Percentiles rank a stretch among this genome's conserved stretches.
These are phyloP conservation scores for Jacaranda copaia DNA, from an alignment of 257 asterid species.

Conservation along the genomic window DNA sequence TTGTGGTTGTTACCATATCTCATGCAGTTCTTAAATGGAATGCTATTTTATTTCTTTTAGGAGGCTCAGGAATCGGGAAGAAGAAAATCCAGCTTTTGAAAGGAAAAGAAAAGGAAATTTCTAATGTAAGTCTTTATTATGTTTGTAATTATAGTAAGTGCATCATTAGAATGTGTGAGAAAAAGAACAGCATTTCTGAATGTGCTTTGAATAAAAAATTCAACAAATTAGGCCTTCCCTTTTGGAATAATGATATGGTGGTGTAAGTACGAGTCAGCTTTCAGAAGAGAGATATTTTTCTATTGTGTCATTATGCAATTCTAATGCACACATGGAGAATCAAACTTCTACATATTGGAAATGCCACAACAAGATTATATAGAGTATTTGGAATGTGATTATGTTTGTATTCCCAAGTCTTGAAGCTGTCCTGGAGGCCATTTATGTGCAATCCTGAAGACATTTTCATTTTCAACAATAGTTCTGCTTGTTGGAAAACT, in stretches of 20 bases:
- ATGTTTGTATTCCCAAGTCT: too few species aligned
- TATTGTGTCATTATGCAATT: neutral
- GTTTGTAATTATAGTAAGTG: slow-evolving; percentile 16
- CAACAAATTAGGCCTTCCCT: neutral
- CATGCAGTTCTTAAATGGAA: slow-evolving; percentile 24
- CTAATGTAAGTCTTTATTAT: slow-evolving; percentile 58
- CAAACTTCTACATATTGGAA: neutral
- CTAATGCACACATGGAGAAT: neutral
- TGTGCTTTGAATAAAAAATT: slow-evolving; percentile 11
- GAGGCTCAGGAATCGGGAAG: slow-evolving; percentile 63
- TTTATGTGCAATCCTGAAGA: neutral
- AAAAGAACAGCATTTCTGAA: neutral
- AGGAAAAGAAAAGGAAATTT: slow-evolving; percentile 82
- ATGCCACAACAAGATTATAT: slow-evolving; percentile 2
- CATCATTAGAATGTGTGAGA: neutral
- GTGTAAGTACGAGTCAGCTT: neutral
- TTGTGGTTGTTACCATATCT: slow-evolving; percentile 21
- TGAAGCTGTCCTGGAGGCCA: neutral
- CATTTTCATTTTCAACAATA: neutral
- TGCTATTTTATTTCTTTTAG: slow-evolving; percentile 40
- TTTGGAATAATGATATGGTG: neutral
- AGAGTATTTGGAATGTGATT: neutral
- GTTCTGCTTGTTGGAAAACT: neutral
- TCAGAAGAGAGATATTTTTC: neutral
- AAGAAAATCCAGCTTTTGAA: slow-evolving; percentile 80